Conservation (phyloP, 2,329 filamentous ascomycete species). For the Stagonosporopsis rhizophila region DNA sequence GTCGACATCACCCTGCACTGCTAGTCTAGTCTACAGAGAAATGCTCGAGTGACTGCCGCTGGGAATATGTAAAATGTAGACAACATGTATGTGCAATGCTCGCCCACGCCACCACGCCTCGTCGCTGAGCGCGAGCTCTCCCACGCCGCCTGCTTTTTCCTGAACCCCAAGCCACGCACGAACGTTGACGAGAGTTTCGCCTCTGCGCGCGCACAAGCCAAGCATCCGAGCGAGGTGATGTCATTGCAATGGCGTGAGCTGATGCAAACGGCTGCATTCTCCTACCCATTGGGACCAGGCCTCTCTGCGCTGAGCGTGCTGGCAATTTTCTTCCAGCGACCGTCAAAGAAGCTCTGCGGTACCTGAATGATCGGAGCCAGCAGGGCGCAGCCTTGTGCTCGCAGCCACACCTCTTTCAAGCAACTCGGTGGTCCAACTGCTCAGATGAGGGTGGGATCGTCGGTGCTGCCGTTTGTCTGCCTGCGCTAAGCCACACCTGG, state of each 20-base stretch:
- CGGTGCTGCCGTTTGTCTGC: conserved; percentile 22
- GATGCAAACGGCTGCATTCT: conserved; percentile 16
- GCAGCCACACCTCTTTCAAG: conserved; percentile 28
- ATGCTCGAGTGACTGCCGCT: no score
- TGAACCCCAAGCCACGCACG: conserved; percentile 15
- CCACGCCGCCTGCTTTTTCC: conserved; percentile 1
- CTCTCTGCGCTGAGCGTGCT: not conserved
- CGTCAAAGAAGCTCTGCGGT: conserved; percentile 20
- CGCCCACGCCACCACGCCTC: conserved; percentile 10
- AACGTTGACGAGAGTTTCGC: conserved; percentile 8
- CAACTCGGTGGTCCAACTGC: conserved; percentile 22
- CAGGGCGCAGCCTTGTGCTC: conserved; percentile 21
- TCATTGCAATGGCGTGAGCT: conserved; percentile 9
- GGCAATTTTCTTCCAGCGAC: not conserved
- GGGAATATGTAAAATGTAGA: not conserved
- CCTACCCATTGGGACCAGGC: not conserved
- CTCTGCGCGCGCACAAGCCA: conserved; percentile 18
- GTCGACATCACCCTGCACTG: conserved; percentile 9
- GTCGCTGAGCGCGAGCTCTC: conserved; percentile 5
- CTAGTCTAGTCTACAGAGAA: not conserved
- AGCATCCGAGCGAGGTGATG: conserved; percentile 11
- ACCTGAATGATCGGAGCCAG: conserved; percentile 32
- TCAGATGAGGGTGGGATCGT: conserved; percentile 31
- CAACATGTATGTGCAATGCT: not conserved
- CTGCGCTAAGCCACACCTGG: conserved; percentile 23